A percentile compares a stretch with the other conserved stretches of the same genome.
Evolutionary conservation across 202 grass and related monocot genomes (phyloP).

Genomic region (Dendrocalamus latiflorus): DNA sequence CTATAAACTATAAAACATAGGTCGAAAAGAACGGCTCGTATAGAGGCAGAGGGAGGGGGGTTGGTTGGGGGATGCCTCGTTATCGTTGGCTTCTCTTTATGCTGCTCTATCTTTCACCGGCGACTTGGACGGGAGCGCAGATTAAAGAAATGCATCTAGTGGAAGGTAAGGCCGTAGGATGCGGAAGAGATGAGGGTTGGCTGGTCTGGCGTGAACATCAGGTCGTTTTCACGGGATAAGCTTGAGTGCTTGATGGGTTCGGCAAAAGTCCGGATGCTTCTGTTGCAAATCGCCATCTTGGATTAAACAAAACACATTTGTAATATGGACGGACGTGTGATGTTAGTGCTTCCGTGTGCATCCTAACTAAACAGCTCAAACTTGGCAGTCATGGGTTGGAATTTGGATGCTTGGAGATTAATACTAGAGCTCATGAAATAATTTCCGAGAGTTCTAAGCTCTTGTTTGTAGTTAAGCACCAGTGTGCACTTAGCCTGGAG

Average conservation of each 20-base stretch:
- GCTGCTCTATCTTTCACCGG: constrained; percentile 18
- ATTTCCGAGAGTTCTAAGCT: neutral
- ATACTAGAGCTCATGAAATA: neutral
- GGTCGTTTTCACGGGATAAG: constrained; percentile 53
- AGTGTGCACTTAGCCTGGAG: too few species aligned
- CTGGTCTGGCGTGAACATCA: constrained; percentile 13
- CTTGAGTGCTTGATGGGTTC: neutral
- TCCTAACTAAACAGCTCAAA: neutral
- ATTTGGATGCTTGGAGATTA: neutral
- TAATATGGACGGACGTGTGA: neutral
- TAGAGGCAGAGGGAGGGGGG: neutral
- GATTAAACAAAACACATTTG: neutral
- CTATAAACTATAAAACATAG: too few species aligned
- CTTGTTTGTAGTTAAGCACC: neutral
- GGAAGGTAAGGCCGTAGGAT: constrained; percentile 3
- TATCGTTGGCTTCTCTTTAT: constrained; percentile 11
- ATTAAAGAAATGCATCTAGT: constrained; percentile 27
- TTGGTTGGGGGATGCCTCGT: neutral
- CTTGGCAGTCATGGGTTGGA: neutral
- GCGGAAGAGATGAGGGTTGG: constrained; percentile 43
- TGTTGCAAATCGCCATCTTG: neutral
- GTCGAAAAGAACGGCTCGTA: neutral
- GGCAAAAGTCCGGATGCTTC: constrained; percentile 8
- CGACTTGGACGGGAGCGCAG: neutral
- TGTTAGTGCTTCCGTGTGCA: constrained; percentile 1